Conservation (phyloP, 2,329 filamentous ascomycete genomes). For the Phaeosphaeria sp. region DNA sequence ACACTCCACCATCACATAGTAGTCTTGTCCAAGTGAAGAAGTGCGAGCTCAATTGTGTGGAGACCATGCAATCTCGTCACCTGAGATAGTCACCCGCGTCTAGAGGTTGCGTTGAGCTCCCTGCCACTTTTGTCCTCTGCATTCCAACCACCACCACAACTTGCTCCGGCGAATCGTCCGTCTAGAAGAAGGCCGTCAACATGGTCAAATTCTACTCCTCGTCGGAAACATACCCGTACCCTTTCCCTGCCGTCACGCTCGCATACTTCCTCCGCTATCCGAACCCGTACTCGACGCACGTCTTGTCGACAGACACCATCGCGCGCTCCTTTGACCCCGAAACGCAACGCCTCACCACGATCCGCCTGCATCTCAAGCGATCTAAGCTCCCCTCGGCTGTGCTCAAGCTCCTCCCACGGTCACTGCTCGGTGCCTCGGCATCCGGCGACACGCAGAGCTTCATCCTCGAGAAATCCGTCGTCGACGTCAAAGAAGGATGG, state of each 20-base stretch:
- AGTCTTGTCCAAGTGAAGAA: constrained; percentile 17
- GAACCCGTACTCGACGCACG: constrained; percentile 83
- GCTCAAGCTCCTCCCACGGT: constrained; percentile 75
- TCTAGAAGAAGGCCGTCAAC: not conserved
- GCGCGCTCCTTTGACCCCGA: constrained; percentile 72
- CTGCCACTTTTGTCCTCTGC: constrained; percentile 2
- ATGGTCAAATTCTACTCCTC: constrained; percentile 62
- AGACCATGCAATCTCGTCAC: constrained; percentile 36
- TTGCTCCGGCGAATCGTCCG: not conserved
- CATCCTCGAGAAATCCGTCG: constrained; percentile 79
- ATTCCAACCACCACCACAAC: constrained; percentile 1
- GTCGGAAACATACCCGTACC: constrained; percentile 77
- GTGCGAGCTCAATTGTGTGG: constrained; percentile 28
- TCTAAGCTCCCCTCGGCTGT: constrained; percentile 77
- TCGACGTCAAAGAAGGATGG: constrained; percentile 81
- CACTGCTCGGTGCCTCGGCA: constrained; percentile 66
- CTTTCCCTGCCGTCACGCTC: constrained; percentile 83
- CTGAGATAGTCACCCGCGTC: constrained; percentile 31
- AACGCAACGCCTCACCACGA: constrained; percentile 78
- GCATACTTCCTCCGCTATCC: constrained; percentile 91
- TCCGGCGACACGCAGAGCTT: constrained; percentile 74
- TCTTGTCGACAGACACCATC: constrained; percentile 84
- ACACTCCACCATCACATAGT: constrained; percentile 6
- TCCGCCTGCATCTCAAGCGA: constrained; percentile 81
- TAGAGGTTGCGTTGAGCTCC: constrained; percentile 19